Percentiles rank a stretch among this genome's conserved stretches.
Conservation (phyloP, 83 land plant species). For the Picea engelmannii region DNA sequence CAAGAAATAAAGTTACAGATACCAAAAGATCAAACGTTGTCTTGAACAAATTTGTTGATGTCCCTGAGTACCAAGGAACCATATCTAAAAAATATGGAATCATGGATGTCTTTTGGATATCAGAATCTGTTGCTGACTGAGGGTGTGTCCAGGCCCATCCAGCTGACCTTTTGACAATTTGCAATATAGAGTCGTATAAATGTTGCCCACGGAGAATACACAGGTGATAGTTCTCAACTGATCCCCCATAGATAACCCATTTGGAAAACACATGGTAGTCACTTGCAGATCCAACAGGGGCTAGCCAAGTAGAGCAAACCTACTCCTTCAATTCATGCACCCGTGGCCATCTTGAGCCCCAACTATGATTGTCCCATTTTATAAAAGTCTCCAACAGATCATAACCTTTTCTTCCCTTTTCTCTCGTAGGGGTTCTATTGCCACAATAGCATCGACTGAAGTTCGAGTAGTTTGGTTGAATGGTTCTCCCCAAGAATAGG, state of each 20-base stretch:
- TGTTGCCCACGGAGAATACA: slow-evolving; percentile 97
- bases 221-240: slow-evolving; percentile 89
- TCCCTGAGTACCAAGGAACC: slow-evolving; percentile 99
- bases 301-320: slow-evolving; percentile 94
- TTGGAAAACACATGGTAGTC: slow-evolving; percentile 98
- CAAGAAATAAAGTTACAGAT: slow-evolving; percentile 95
- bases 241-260: slow-evolving; percentile 96
- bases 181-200: slow-evolving; percentile 97
- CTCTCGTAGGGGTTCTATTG: slow-evolving; percentile 66
- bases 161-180: slow-evolving; percentile 87
- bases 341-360: slow-evolving; percentile 65
- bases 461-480: slow-evolving; percentile 96
- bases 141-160: slow-evolving; percentile 99
- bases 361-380: slow-evolving; percentile 50
- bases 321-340: slow-evolving; percentile 90
- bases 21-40: slow-evolving; percentile 97
- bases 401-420: slow-evolving; percentile 58
- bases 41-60: slow-evolving; percentile 97
- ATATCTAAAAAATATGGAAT: slow-evolving; percentile 94
- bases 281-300: slow-evolving; percentile 97
- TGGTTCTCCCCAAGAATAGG: slow-evolving; percentile 88
- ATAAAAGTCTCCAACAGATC: slow-evolving; percentile 46
- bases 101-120: slow-evolving; percentile 58
- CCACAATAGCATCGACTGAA: slow-evolving; percentile 99
- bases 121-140: slow-evolving; percentile 52